These are phyloP conservation scores for Ogataea wickerhamii DNA, from an alignment of 805 yeast species.

Conservation along the genomic window DNA sequence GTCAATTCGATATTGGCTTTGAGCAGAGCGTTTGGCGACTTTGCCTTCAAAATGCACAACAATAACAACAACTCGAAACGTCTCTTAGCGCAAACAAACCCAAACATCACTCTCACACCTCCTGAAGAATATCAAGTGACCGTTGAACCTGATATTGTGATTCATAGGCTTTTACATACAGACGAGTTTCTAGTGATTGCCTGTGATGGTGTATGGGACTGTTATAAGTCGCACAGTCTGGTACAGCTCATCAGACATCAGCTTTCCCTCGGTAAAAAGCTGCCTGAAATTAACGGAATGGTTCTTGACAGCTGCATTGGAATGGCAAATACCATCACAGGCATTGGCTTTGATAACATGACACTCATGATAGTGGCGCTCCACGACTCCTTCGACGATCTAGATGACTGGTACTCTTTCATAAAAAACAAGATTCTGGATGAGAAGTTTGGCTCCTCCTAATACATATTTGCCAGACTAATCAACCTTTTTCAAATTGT, in stretches of 20 bases:
- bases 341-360: constrained; percentile 83
- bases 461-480: not conserved
- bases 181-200: constrained; percentile 74
- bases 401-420: constrained; percentile 56
- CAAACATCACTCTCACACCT: constrained; percentile 34
- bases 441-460: constrained; percentile 32
- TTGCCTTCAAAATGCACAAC: constrained; percentile 43
- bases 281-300: constrained; percentile 56
- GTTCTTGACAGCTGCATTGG: constrained; percentile 63
- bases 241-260: constrained; percentile 53
- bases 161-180: constrained; percentile 41
- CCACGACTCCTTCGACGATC: constrained; percentile 36
- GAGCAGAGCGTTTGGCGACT: constrained; percentile 66
- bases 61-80: constrained; percentile 24
- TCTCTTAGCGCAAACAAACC: constrained; percentile 15
- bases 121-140: constrained; percentile 79
- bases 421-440: constrained; percentile 42
- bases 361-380: constrained; percentile 65
- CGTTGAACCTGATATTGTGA: constrained; percentile 70
- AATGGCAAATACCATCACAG: constrained; percentile 70
- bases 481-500: not conserved
- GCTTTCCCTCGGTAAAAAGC: constrained; percentile 51
- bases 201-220: constrained; percentile 86
- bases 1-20: constrained; percentile 58
- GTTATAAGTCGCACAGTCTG: constrained; percentile 54